Conservation (phyloP, 2,329 filamentous ascomycete species). For the Colletotrichum falcatum region DNA sequence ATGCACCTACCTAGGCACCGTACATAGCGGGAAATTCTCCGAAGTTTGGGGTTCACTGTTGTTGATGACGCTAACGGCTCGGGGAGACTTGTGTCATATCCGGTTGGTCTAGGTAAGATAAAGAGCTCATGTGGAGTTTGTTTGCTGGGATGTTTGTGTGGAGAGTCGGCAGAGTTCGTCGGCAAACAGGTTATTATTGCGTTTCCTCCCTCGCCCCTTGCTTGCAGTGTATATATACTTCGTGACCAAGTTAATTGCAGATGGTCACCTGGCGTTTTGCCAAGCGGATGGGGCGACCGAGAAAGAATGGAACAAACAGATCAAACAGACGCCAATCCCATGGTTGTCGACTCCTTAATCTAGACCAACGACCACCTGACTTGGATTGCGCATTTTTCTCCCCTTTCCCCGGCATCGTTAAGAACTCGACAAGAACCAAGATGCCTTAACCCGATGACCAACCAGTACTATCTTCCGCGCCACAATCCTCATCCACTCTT, state of each 20-base stretch:
- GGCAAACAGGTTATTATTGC: constrained; percentile 16
- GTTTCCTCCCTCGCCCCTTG: constrained; percentile 21
- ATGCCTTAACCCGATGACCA: no score
- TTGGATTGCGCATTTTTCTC: no score
- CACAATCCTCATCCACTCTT: no score
- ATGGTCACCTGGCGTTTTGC: neutral
- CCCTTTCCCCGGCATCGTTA: no score
- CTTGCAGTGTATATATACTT: neutral
- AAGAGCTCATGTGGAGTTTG: constrained; percentile 27
- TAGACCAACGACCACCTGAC: neutral
- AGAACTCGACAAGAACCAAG: no score
- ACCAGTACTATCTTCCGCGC: no score
- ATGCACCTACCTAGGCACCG: no score
- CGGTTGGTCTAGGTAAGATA: constrained; percentile 1
- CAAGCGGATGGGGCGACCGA: constrained; percentile 15
- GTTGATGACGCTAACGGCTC: constrained; percentile 28
- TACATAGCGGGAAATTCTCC: constrained; percentile 32
- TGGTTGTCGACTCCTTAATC: constrained; percentile 3
- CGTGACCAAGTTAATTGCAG: neutral
- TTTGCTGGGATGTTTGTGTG: constrained; percentile 1
- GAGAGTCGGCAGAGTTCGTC: constrained; percentile 35
- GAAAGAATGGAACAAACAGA: constrained; percentile 1
- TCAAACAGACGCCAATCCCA: constrained; percentile 15
- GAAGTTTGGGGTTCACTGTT: constrained; percentile 2
- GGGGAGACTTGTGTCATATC: neutral